Conservation (phyloP, 371 early-diverging fungal species). For the Rhizopus sp. region DNA sequence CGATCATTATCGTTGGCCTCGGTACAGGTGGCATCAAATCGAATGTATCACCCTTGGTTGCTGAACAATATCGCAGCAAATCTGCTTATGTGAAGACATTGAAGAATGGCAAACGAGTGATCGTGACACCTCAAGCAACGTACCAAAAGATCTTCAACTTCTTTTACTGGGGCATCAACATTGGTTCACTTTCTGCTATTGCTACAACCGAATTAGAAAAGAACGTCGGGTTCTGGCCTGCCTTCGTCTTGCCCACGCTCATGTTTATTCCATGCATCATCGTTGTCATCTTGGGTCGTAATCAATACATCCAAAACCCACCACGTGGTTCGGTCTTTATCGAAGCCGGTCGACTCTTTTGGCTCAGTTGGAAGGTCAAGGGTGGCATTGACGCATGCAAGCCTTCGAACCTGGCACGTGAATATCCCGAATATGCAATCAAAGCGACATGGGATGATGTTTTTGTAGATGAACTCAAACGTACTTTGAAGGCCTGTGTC, state of each 20-base stretch:
- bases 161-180: slow-evolving; percentile 46
- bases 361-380: slow-evolving; percentile 13
- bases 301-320: slow-evolving; percentile 51
- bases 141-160: slow-evolving; percentile 24
- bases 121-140: slow-evolving; percentile 29
- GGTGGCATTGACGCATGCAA: slow-evolving; percentile 37
- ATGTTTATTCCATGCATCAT: slow-evolving; percentile 63
- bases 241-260: slow-evolving; percentile 62
- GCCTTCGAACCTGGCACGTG: slow-evolving; percentile 23
- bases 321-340: slow-evolving; percentile 54
- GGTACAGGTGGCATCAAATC: slow-evolving; percentile 58
- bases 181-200: slow-evolving; percentile 65
- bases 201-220: slow-evolving; percentile 55
- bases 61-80: slow-evolving; percentile 43
- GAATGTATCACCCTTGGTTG: slow-evolving; percentile 50
- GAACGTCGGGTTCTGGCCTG: slow-evolving; percentile 59
- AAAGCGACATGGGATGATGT: slow-evolving; percentile 63
- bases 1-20: slow-evolving; percentile 71
- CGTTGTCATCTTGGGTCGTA: slow-evolving; percentile 55
- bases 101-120: slow-evolving; percentile 28
- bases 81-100: slow-evolving; percentile 41
- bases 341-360: slow-evolving; percentile 24
- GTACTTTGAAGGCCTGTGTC: slow-evolving; percentile 64
- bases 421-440: slow-evolving; percentile 23
- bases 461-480: slow-evolving; percentile 67